phyloP scores from a whole-genome alignment of 495 filamentous ascomycete species.

The Penicillium chermesinum region DNA sequence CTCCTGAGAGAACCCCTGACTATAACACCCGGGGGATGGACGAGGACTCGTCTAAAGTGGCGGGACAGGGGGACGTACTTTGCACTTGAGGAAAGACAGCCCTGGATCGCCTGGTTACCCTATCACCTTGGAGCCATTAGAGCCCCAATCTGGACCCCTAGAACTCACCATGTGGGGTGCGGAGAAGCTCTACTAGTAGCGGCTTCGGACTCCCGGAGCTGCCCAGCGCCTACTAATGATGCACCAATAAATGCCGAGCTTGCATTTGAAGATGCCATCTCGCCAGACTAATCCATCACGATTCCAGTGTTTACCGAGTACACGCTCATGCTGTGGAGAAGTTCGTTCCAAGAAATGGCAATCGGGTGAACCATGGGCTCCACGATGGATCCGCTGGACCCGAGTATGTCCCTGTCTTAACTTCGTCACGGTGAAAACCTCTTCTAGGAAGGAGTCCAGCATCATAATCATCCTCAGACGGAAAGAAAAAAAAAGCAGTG shows the following conservation, averaged over 20 bases:
- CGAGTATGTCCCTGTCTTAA: neutral
- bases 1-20: too few species aligned
- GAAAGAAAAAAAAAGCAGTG: neutral
- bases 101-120: constrained; percentile 1
- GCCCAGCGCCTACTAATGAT: too few species aligned
- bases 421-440: neutral
- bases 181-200: neutral
- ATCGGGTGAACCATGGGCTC: constrained; percentile 16
- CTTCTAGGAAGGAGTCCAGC: neutral
- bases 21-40: too few species aligned
- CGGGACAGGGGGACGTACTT: too few species aligned
- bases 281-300: too few species aligned
- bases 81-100: too few species aligned
- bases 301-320: neutral
- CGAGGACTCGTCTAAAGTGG: too few species aligned
- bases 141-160: neutral
- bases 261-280: neutral
- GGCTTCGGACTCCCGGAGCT: neutral
- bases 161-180: constrained; percentile 1
- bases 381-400: constrained; percentile 15
- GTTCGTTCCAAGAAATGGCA: constrained; percentile 17
- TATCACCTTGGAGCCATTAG: neutral
- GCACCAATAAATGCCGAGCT: too few species aligned
- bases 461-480: neutral
- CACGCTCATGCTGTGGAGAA: constrained; percentile 5